A percentile compares a stretch with the other conserved stretches of the same genome.
These are phyloP conservation scores for Thalassiosira profunda DNA, from an alignment of 108 stramenopile genomes.

Conservation along the genomic window DNA sequence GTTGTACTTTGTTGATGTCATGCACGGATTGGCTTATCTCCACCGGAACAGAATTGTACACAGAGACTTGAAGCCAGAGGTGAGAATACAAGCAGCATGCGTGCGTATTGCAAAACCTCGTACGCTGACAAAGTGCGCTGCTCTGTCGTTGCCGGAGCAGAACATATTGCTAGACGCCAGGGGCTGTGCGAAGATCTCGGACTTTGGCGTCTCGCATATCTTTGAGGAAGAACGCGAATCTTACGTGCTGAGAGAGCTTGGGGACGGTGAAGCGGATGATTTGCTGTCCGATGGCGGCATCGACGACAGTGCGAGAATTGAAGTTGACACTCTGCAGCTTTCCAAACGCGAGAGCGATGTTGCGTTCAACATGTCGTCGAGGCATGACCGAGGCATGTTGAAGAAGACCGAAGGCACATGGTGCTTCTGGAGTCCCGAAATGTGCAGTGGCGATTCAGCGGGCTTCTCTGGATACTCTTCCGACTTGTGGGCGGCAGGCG, in stretches of 20 bases:
- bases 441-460: slow-evolving; percentile 52
- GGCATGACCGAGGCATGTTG: slow-evolving; percentile 55
- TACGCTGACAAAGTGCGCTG: background rate
- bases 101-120: background rate
- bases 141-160: background rate
- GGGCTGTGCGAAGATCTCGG: slow-evolving; percentile 82
- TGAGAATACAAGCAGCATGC: background rate
- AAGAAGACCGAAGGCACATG: slow-evolving; percentile 82
- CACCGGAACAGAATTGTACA: slow-evolving; percentile 89
- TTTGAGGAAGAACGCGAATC: slow-evolving; percentile 73
- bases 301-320: background rate
- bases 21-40: slow-evolving; percentile 90
- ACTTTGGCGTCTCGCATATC: slow-evolving; percentile 92
- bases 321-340: slow-evolving; percentile 7
- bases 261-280: slow-evolving; percentile 4
- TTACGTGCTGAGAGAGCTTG: background rate
- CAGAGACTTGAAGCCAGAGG: slow-evolving; percentile 89
- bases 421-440: slow-evolving; percentile 89
- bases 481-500: slow-evolving; percentile 89
- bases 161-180: slow-evolving; percentile 53
- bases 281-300: slow-evolving; percentile 4
- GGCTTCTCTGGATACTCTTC: slow-evolving; percentile 86
- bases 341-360: slow-evolving; percentile 34
- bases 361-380: slow-evolving; percentile 55
- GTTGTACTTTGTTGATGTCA: slow-evolving; percentile 86